Base-by-base conservation (phyloP, 352 stramenopile species). In the Phytopythium helicoides region DNA sequence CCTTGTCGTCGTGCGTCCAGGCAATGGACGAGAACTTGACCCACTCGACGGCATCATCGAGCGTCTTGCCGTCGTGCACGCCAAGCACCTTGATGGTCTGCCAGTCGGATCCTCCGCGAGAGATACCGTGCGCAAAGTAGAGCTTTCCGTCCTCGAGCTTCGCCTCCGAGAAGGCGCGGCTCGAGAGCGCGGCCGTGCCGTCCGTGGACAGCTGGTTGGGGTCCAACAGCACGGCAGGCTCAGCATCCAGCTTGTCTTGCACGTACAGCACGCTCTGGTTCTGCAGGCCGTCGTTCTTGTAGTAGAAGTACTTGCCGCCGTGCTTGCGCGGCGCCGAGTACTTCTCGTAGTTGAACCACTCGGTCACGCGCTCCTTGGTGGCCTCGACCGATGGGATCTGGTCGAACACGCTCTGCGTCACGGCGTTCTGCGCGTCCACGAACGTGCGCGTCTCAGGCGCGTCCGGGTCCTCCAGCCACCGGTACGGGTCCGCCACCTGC, bases 291-390 rank as follows among this genome's bases (percentile, higher is more conserved):
- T 90, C 73, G 68, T 96, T 95, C 65, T 95, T 91, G 45, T 76
- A 78, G 54, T 88, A 95, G 2, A 89, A 70, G 66, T 94, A 96
- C 60, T 88, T 87, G 54, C 72, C 63, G 12, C 79, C 84, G 59
- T 89, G 58, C 58, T 93, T 88, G 41, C 70, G 62, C 8, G 86
- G 85, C 15, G 72, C 82, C 45, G 81, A 87, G 64, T 73, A 94
- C 58, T 95, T 94, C 60, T 95, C 86, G 52, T 95, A 95, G 66
- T 94, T 88, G 65, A 92, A 96, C 0, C 95, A 68, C 45, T 94
- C 79, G 35, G 77, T 92, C 60, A 94, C 73, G 31, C 86, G 79
- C 44, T 66, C 55, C 57, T 91, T 88, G 28, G 79, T 90, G 51
- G 91, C 81, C 12, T 71, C 61, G n/a, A 90, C 64, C 58, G 66